Evolutionary conservation across 306 rosid genomes (phyloP).

Genomic region (Echinosophora koreensis): DNA sequence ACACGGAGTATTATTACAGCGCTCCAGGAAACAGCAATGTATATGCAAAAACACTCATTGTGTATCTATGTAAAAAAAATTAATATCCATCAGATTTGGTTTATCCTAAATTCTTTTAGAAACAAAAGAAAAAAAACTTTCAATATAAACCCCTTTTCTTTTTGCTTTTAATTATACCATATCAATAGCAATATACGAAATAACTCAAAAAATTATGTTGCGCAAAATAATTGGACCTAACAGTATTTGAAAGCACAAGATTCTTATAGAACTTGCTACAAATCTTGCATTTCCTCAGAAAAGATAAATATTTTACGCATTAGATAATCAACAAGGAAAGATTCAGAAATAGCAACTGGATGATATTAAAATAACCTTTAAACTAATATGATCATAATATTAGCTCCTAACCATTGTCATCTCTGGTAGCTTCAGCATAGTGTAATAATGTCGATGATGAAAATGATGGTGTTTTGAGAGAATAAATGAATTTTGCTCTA

Average conservation of each 20-base stretch:
- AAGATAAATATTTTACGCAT: conserved; percentile 30
- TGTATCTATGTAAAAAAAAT: conserved; percentile 27
- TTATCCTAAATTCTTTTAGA: conserved; percentile 29
- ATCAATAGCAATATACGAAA: conserved; percentile 21
- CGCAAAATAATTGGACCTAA: conserved; percentile 35
- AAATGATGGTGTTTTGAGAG: conserved; percentile 32
- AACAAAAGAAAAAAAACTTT: not conserved
- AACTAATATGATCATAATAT: conserved; percentile 13
- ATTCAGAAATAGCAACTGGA: conserved; percentile 33
- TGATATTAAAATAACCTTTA: conserved; percentile 15
- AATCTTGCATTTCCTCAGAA: not conserved
- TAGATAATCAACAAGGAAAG: conserved; percentile 23
- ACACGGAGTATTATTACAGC: not conserved
- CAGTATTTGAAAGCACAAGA: conserved; percentile 36
- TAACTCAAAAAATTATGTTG: conserved; percentile 32
- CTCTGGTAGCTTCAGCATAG: conserved; percentile 32
- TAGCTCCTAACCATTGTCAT: conserved; percentile 35
- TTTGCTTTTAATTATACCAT: not conserved
- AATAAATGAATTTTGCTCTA: conserved; percentile 4
- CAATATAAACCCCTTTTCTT: conserved; percentile 1
- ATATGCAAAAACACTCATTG: conserved; percentile 29
- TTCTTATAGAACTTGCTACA: conserved; percentile 35
- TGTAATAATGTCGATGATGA: conserved; percentile 26
- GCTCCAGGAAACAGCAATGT: conserved; percentile 3
- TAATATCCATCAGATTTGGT: conserved; percentile 1